Base-by-base conservation (phyloP, 177 flowering plant species). In the Vitis hybrid region DNA sequence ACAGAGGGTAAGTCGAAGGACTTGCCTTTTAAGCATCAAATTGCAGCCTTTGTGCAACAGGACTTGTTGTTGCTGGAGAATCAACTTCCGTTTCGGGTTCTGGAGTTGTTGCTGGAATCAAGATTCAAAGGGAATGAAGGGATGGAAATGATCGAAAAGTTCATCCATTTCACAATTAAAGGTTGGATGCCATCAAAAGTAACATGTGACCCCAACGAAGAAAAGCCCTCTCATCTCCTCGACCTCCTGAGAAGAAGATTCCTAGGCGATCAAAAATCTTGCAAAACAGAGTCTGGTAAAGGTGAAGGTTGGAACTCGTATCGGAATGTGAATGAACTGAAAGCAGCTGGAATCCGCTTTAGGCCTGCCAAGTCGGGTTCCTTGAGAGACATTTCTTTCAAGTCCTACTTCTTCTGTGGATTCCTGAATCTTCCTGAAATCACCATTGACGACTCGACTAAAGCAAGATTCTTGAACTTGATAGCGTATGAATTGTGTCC, bases 401-500 rank as follows among this genome's bases (percentile, higher is more conserved):
- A n/a, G 12, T n/a, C 66, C 3, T 1, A 20, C 20, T 2, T 11
- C 60, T 0, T 72, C 20, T 14, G 11, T 19, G 75, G 67, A 15
- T 12, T 20, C 12, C 33, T 72, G 3, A 18, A 33, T 1, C 75
- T 72, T 67, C 74, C 74, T n/a, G 39, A 29, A 13, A 58, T 71
- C 49, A 48, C 10, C 64, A 16, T 71, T 20, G 69, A 71, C 50
- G 20, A 20, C 20, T 20, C 20, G 20, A 20, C 20, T 20, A 20
- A 45, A 33, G 11, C 77, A 2, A 16, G 5, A 39, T 51, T 74
- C 19, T 49, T 74, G 51, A 74, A 74, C 60, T 53, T 74, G 72
- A 31, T 69, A 18, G 76, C 76, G 4, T 74, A 68, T 48, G 72
- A 74, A 49, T 29, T 26, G 58, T 68, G 68, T 13, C 62, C 71